A percentile compares a stretch with the other conserved stretches of the same genome.
These are phyloP conservation scores for Citrus trifoliata DNA, from an alignment of 345 rosid genomes.

Conservation along the genomic window DNA sequence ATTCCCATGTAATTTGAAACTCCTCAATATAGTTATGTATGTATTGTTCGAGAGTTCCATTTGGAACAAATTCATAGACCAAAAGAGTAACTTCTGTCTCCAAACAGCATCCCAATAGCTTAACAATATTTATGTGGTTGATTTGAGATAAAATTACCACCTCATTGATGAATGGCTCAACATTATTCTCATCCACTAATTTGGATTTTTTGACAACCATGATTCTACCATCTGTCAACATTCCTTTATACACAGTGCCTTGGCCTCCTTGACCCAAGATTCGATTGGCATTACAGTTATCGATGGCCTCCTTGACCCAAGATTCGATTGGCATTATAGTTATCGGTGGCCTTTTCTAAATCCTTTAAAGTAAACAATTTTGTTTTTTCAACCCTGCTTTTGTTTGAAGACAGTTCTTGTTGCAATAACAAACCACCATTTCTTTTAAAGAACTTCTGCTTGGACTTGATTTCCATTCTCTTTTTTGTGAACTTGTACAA, in stretches of 20 bases:
- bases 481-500: background rate
- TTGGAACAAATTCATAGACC: background rate
- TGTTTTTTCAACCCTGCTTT: background rate
- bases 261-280: too few relatives aligned
- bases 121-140: background rate
- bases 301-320: background rate
- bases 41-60: background rate
- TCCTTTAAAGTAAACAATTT: background rate
- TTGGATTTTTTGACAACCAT: too few relatives aligned
- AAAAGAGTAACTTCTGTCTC: background rate
- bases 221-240: too few relatives aligned
- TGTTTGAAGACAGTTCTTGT: background rate
- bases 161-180: too few relatives aligned
- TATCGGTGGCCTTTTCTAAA: background rate
- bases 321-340: background rate
- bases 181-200: too few relatives aligned
- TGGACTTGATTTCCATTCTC: background rate
- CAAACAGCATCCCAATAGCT: background rate
- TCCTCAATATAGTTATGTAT: background rate
- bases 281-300: background rate
- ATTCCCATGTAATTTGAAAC: conserved; percentile 6
- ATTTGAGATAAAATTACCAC: too few relatives aligned
- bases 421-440: background rate
- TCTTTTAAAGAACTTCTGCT: background rate
- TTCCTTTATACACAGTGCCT: too few relatives aligned